These are phyloP conservation scores for Malassezia arunalokei DNA, from an alignment of 1,284 basidiomycete genomes.

Conservation along the genomic window DNA sequence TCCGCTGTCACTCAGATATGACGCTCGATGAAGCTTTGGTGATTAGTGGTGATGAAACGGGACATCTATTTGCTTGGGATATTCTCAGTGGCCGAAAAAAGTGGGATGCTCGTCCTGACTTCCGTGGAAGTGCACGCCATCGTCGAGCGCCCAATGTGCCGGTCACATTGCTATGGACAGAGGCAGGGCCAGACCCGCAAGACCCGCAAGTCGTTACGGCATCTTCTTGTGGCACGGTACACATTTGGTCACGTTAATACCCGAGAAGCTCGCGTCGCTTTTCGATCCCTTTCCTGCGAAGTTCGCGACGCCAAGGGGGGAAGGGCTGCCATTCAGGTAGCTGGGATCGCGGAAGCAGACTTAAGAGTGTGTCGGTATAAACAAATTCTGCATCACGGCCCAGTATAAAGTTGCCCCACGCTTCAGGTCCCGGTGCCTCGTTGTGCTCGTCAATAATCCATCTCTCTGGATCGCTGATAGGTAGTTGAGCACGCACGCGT, in stretches of 20 bases:
- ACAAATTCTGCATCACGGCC: slow-evolving; percentile 3
- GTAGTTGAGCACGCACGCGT: slow-evolving; percentile 15
- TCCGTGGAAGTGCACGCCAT: slow-evolving; percentile 53
- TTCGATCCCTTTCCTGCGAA: slow-evolving; percentile 12
- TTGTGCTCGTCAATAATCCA: slow-evolving; percentile 15
- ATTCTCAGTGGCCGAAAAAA: slow-evolving; percentile 46
- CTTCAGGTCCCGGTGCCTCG: background rate
- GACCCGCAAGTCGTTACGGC: slow-evolving; percentile 62
- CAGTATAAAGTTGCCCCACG: slow-evolving; percentile 6
- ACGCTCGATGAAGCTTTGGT: slow-evolving; percentile 64
- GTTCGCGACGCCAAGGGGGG: slow-evolving; percentile 10
- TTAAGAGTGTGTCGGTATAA: slow-evolving; percentile 26
- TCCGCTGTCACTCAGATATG: slow-evolving; percentile 71
- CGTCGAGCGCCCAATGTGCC: slow-evolving; percentile 57
- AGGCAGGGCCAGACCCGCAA: slow-evolving; percentile 56
- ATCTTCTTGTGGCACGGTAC: slow-evolving; percentile 54
- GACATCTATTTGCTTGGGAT: slow-evolving; percentile 80
- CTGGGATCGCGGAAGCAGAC: slow-evolving; percentile 10
- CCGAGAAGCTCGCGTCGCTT: slow-evolving; percentile 18
- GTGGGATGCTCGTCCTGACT: slow-evolving; percentile 25
- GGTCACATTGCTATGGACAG: slow-evolving; percentile 70
- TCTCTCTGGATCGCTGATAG: slow-evolving; percentile 16
- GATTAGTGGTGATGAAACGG: slow-evolving; percentile 77
- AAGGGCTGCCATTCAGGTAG: background rate
- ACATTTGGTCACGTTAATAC: slow-evolving; percentile 31